Evolutionary conservation across 1,139 yeast species (phyloP).

Genomic region (Scheffersomyces titani): DNA sequence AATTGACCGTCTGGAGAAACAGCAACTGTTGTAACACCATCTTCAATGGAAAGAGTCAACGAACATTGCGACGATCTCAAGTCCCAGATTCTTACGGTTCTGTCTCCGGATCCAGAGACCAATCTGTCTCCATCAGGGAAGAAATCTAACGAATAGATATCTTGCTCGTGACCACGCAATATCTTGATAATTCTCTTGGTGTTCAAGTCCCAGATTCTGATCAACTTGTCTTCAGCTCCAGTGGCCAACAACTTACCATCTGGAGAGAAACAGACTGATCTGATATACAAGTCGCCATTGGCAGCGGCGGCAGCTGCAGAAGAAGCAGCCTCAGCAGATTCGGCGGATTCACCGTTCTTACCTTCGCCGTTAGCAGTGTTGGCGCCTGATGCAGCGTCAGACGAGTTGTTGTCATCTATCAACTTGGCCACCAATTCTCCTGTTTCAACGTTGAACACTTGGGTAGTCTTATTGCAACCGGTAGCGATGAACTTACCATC

Average conservation of each 20-base stretch:
- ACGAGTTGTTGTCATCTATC: conserved; percentile 68
- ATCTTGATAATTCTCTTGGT: conserved; percentile 85
- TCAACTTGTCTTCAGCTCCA: conserved; percentile 96
- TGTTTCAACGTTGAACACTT: conserved; percentile 88
- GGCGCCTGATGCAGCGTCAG: conserved; percentile 33
- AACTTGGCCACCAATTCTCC: conserved; percentile 86
- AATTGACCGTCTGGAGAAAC: conserved; percentile 93
- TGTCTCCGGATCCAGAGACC: conserved; percentile 95
- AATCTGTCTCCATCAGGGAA: conserved; percentile 94
- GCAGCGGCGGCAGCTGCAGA: conserved; percentile 41
- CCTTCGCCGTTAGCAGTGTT: conserved; percentile 21
- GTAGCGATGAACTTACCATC: conserved; percentile 95
- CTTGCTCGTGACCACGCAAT: conserved; percentile 95
- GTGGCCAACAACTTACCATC: conserved; percentile 95
- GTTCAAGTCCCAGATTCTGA: conserved; percentile 94
- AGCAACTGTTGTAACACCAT: conserved; percentile 97
- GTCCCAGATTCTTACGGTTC: conserved; percentile 97
- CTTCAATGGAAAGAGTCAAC: conserved; percentile 87
- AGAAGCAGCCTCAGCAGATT: conserved; percentile 23
- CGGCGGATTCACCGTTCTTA: conserved; percentile 15
- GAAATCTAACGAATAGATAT: conserved; percentile 92
- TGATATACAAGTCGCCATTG: conserved; percentile 82
- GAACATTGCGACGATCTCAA: conserved; percentile 89
- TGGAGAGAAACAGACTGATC: conserved; percentile 96
- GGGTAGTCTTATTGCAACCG: conserved; percentile 95